A percentile compares a stretch with the other conserved stretches of the same genome.
These are phyloP conservation scores for Zancudomyces culisetae DNA, from an alignment of 371 early-diverging fungal species.

Conservation along the genomic window DNA sequence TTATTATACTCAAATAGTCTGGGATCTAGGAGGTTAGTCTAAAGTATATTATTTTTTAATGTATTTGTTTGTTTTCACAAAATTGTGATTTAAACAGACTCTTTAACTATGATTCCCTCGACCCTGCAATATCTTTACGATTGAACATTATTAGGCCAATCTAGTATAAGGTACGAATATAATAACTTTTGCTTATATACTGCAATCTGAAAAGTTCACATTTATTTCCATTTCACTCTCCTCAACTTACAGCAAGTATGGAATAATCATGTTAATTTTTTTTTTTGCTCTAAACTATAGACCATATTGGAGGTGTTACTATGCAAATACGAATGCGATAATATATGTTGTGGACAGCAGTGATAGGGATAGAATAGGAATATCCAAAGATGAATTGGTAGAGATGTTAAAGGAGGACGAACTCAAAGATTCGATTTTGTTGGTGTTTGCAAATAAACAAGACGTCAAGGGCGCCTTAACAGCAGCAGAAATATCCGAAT, in stretches of 20 bases:
- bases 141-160: not conserved
- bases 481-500: conserved; percentile 82
- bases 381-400: conserved; percentile 71
- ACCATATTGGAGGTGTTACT: conserved; percentile 80
- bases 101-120: not conserved
- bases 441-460: conserved; percentile 92
- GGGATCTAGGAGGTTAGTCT: conserved; percentile 82
- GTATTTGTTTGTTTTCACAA: not conserved
- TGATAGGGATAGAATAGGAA: conserved; percentile 78
- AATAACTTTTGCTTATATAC: not conserved
- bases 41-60: conserved; percentile 14
- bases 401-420: conserved; percentile 86
- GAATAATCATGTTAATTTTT: conserved; percentile 17
- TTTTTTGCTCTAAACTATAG: not conserved
- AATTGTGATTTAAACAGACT: not conserved
- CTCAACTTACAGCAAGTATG: conserved; percentile 7
- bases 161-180: conserved; percentile 8
- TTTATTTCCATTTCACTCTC: not conserved
- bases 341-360: conserved; percentile 92
- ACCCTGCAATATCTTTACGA: not conserved
- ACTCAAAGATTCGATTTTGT: conserved; percentile 65
- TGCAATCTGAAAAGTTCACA: not conserved
- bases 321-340: conserved; percentile 91
- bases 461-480: conserved; percentile 89
- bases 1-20: conserved; percentile 28